Evolutionary conservation across 1,284 basidiomycete species (phyloP).

Genomic region (Heliocybe sulcata): DNA sequence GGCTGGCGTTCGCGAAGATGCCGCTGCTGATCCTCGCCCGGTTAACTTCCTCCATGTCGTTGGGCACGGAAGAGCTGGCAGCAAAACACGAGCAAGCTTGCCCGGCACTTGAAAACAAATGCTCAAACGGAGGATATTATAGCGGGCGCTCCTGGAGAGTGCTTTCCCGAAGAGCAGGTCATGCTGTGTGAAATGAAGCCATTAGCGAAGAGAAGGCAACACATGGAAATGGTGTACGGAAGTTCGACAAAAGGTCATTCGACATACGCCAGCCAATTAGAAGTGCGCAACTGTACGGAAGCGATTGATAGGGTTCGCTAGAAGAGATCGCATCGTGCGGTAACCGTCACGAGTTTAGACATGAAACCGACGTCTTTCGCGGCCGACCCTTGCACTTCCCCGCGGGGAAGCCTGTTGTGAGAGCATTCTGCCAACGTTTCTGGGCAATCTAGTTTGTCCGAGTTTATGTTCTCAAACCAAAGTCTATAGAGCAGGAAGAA

Average conservation of each 20-base stretch:
- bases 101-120: not conserved
- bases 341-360: not conserved
- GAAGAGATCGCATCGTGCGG: not conserved
- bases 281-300: not conserved
- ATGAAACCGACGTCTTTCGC: no score
- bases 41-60: slow-evolving; percentile 32
- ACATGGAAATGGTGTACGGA: not conserved
- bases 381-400: no score
- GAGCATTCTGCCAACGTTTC: no score
- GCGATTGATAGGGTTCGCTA: not conserved
- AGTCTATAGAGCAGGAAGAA: no score
- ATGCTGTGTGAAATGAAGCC: not conserved
- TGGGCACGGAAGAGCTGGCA: slow-evolving; percentile 6
- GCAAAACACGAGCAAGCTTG: not conserved
- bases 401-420: no score
- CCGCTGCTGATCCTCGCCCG: slow-evolving; percentile 28
- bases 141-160: not conserved
- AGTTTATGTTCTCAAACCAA: no score
- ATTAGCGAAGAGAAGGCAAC: not conserved
- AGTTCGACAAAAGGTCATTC: not conserved
- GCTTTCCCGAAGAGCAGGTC: not conserved
- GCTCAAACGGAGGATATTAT: not conserved
- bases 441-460: no score
- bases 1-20: slow-evolving; percentile 21
- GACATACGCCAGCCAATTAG: not conserved